Evolutionary conservation across 2,329 filamentous ascomycete species (phyloP).

Genomic region (Aspergillus fumigatiaffinis): DNA sequence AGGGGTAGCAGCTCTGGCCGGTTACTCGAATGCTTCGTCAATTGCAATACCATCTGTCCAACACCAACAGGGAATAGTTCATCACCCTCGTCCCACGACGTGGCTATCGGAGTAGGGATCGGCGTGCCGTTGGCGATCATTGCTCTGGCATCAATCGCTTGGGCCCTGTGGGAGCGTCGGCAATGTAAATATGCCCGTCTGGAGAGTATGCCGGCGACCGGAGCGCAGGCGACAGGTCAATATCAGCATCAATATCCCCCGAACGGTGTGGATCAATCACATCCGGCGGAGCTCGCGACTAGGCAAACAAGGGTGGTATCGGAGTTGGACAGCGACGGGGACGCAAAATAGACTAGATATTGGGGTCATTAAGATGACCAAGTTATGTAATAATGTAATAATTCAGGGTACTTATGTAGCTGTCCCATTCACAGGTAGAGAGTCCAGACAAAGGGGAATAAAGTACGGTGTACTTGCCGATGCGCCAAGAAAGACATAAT

Average conservation of each 20-base stretch:
- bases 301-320: neutral
- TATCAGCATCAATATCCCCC: neutral
- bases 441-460: too few species aligned
- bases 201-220: neutral
- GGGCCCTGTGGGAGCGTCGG: neutral
- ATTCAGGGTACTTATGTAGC: too few species aligned
- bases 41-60: neutral
- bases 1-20: conserved; percentile 9
- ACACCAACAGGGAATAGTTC: neutral
- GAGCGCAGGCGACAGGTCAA: neutral
- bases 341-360: neutral
- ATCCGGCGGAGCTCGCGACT: neutral
- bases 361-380: too few species aligned
- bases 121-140: neutral
- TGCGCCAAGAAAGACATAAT: too few species aligned
- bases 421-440: too few species aligned
- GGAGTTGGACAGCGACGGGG: neutral
- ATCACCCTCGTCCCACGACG: neutral
- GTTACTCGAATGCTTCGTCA: neutral
- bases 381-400: too few species aligned
- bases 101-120: neutral
- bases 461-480: too few species aligned
- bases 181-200: neutral
- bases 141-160: neutral
- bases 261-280: neutral